These are phyloP conservation scores for Spergularia azorica DNA, from an alignment of 179 eudicot species.

Conservation along the genomic window DNA sequence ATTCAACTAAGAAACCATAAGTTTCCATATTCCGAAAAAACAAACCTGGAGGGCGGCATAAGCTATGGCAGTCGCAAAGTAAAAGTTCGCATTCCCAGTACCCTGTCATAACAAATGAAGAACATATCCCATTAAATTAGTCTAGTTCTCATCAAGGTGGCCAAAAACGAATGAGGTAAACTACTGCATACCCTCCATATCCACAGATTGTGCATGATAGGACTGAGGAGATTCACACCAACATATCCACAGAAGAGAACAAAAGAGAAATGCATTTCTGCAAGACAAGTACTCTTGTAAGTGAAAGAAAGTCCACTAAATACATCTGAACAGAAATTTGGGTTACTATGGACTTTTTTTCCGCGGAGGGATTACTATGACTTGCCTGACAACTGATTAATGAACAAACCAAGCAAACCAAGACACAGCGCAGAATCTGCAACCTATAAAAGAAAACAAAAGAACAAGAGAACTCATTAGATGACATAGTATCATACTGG, in stretches of 20 bases:
- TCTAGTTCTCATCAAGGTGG: not conserved
- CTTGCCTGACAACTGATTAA: conserved; percentile 83
- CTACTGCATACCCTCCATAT: conserved; percentile 85
- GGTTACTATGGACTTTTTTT: not conserved
- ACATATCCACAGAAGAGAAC: conserved; percentile 85
- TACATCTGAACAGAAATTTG: not conserved
- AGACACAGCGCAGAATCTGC: conserved; percentile 91
- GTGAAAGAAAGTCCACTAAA: conserved; percentile 19
- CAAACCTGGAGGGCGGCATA: conserved; percentile 89
- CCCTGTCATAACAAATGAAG: conserved; percentile 53
- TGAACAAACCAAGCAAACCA: conserved; percentile 70
- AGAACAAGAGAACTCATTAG: not conserved
- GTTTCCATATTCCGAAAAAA: not conserved
- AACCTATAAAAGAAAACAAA: conserved; percentile 64
- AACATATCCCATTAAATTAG: conserved; percentile 4
- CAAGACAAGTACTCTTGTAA: conserved; percentile 15
- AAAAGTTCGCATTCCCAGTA: conserved; percentile 97
- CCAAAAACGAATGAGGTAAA: not conserved
- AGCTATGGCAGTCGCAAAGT: conserved; percentile 89
- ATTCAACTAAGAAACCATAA: not conserved
- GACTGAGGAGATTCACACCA: conserved; percentile 92
- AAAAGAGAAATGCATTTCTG: conserved; percentile 96
- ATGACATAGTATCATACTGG: not conserved
- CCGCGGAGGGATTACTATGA: not conserved
- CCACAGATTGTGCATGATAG: conserved; percentile 98